Evolutionary conservation across 768 basidiomycete species (phyloP).

Genomic region (Hygrophorus russula): DNA sequence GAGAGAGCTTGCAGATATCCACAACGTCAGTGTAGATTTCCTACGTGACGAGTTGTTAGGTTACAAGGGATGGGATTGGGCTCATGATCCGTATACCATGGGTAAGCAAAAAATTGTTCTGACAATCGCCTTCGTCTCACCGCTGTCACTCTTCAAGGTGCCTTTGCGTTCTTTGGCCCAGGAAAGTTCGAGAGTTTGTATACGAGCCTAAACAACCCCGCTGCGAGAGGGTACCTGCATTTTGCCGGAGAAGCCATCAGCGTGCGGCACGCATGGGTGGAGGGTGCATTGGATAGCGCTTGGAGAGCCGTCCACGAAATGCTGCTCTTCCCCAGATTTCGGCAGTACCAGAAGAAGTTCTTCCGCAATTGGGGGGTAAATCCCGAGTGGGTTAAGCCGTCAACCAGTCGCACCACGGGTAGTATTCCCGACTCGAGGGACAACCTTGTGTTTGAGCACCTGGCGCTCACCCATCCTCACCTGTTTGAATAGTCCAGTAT

Average conservation of each 20-base stretch:
- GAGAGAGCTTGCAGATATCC: conserved; percentile 19
- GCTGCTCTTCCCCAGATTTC: conserved; percentile 1
- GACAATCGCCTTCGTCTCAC: conserved; percentile 5
- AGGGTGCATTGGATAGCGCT: conserved; percentile 25
- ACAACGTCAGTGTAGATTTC: conserved; percentile 12
- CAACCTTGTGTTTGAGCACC: conserved; percentile 3
- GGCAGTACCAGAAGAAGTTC: conserved; percentile 10
- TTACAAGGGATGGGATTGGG: conserved; percentile 23
- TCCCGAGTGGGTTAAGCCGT: conserved; percentile 14
- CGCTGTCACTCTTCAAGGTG: conserved; percentile 20
- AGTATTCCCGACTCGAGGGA: not conserved
- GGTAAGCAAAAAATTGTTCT: conserved; percentile 15
- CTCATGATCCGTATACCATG: conserved; percentile 18
- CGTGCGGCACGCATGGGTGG: conserved; percentile 28
- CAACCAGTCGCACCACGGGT: not conserved
- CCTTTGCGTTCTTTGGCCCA: conserved; percentile 29
- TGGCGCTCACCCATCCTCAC: not conserved
- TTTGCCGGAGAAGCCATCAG: conserved; percentile 29
- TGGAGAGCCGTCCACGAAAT: conserved; percentile 21
- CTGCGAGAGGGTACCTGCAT: conserved; percentile 20
- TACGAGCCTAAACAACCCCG: conserved; percentile 18
- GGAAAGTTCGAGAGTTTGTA: conserved; percentile 25
- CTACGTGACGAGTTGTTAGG: conserved; percentile 14
- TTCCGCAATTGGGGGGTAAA: conserved; percentile 20
- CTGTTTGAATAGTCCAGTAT: too few relatives aligned